phyloP scores from a whole-genome alignment of 2,329 filamentous ascomycete species.

The Phialophora macrospora region DNA sequence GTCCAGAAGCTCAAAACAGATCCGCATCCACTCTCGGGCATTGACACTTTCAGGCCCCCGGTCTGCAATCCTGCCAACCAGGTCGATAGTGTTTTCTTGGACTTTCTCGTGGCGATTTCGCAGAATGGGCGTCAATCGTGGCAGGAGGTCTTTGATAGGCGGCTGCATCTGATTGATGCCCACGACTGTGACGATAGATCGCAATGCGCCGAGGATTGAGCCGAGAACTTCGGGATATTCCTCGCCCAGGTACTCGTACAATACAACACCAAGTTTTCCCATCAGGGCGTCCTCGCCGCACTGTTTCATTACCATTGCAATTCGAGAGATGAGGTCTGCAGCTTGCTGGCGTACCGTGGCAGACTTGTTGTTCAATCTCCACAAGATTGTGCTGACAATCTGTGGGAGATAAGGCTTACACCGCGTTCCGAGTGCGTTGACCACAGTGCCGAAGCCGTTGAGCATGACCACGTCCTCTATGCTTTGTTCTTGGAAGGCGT shows the following conservation, averaged over 20 bases:
- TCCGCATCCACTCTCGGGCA: slow-evolving; percentile 98
- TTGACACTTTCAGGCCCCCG: slow-evolving; percentile 96
- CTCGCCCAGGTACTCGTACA: slow-evolving; percentile 98
- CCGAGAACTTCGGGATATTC: slow-evolving; percentile 98
- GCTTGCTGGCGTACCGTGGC: slow-evolving; percentile 96
- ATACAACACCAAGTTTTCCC: slow-evolving; percentile 89
- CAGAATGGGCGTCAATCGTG: slow-evolving; percentile 94
- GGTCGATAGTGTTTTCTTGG: slow-evolving; percentile 97
- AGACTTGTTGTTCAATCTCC: slow-evolving; percentile 96
- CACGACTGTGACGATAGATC: slow-evolving; percentile 96
- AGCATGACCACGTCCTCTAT: slow-evolving; percentile 95
- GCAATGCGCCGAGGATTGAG: slow-evolving; percentile 90
- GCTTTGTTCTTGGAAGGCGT: slow-evolving; percentile 97
- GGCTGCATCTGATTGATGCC: slow-evolving; percentile 98
- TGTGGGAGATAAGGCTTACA: slow-evolving; percentile 97
- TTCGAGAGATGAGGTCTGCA: slow-evolving; percentile 92
- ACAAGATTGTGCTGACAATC: slow-evolving; percentile 95
- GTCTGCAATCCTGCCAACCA: slow-evolving; percentile 97
- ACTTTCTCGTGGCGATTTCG: slow-evolving; percentile 99
- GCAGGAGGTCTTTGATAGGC: slow-evolving; percentile 92
- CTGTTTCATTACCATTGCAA: slow-evolving; percentile 98
- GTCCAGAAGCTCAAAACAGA: slow-evolving; percentile 97
- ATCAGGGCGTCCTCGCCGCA: slow-evolving; percentile 95
- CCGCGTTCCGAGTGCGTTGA: slow-evolving; percentile 89
- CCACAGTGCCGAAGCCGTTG: slow-evolving; percentile 96